Evolutionary conservation across 2,329 filamentous ascomycete genomes (phyloP).

Genomic region (Penicillium sp.): DNA sequence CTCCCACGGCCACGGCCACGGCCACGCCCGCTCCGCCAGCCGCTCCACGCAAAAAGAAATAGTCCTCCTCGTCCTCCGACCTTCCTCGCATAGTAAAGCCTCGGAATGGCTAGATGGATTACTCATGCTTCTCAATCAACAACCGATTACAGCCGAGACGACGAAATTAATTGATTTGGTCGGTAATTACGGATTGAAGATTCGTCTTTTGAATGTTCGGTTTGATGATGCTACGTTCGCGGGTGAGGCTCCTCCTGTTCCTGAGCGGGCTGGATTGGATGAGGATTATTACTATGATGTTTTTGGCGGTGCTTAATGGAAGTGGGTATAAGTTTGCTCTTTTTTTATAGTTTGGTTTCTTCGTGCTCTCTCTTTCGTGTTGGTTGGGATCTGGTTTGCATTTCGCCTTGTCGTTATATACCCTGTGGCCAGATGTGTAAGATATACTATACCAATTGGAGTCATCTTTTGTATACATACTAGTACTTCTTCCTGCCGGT

Average conservation of each 20-base stretch:
- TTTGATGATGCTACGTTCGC: slow-evolving; percentile 77
- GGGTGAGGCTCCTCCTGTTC: slow-evolving; percentile 74
- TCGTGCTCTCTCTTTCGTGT: not conserved
- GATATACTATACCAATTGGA: no score
- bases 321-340: not conserved
- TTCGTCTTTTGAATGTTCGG: slow-evolving; percentile 86
- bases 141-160: slow-evolving; percentile 95
- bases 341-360: not conserved
- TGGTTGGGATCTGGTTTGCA: no score
- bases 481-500: no score
- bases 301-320: slow-evolving; percentile 48
- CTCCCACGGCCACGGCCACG: slow-evolving; percentile 35
- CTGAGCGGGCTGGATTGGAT: slow-evolving; percentile 81
- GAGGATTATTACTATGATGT: slow-evolving; percentile 93
- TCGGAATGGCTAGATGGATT: slow-evolving; percentile 97
- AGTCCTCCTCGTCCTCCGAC: slow-evolving; percentile 80
- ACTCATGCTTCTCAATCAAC: slow-evolving; percentile 91
- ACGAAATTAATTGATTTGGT: slow-evolving; percentile 86
- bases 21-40: slow-evolving; percentile 37
- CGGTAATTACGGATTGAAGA: slow-evolving; percentile 88
- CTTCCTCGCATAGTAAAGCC: slow-evolving; percentile 77
- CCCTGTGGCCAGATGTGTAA: no score
- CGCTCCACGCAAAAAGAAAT: slow-evolving; percentile 62
- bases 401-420: no score
- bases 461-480: no score